Evolutionary conservation across 2,329 filamentous ascomycete genomes (phyloP).

Genomic region (Colletotrichum spinosum): DNA sequence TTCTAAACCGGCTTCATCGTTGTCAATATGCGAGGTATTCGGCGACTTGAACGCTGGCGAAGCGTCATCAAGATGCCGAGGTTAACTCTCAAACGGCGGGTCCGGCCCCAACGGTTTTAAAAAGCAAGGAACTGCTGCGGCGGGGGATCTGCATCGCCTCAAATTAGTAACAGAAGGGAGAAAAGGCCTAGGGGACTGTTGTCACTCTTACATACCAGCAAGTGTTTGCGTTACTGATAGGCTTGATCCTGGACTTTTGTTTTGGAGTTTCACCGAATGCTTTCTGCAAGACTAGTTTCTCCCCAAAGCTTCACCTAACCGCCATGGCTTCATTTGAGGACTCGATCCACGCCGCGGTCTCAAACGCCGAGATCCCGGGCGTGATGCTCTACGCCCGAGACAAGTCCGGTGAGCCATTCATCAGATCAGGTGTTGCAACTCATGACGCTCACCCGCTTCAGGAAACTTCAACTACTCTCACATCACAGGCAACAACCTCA

Average conservation of each 20-base stretch:
- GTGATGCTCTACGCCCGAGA: conserved; percentile 32
- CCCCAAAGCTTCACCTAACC: too few species aligned
- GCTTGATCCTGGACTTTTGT: too few species aligned
- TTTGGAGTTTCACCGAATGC: not conserved
- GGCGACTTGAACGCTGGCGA: not conserved
- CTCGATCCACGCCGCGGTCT: conserved; percentile 22
- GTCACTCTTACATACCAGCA: not conserved
- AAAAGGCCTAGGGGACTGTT: not conserved
- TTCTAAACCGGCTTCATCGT: too few species aligned
- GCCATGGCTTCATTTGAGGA: conserved; percentile 34
- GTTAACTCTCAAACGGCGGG: conserved; percentile 11
- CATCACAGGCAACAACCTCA: conserved; percentile 14
- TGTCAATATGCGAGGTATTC: too few species aligned
- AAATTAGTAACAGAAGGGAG: conserved; percentile 1
- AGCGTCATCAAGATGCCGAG: conserved; percentile 4
- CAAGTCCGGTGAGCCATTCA: conserved; percentile 15
- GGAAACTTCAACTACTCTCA: conserved; percentile 30
- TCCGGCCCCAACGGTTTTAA: not conserved
- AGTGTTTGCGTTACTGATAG: too few species aligned
- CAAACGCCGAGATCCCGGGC: conserved; percentile 30
- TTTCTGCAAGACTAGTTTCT: too few species aligned
- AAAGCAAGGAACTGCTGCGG: not conserved
- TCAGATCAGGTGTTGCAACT: not conserved
- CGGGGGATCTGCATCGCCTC: conserved; percentile 14
- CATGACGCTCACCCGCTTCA: not conserved